Evolutionary conservation across 1,284 basidiomycete species (phyloP).

Genomic region (Boletus semigastroideus): DNA sequence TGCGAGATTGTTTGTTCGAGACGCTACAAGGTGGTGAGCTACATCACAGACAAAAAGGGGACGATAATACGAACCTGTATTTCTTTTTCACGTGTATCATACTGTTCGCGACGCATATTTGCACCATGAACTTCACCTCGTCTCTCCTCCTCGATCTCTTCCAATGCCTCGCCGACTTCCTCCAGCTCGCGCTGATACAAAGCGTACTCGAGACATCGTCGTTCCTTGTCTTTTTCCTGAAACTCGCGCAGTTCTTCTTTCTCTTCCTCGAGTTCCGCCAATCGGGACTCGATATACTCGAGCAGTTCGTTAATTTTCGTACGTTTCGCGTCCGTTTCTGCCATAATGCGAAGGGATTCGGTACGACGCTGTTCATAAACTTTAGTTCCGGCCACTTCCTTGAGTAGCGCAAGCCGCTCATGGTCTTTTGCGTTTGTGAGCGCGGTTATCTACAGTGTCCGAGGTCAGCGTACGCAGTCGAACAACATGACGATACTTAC

Average conservation of each 20-base stretch:
- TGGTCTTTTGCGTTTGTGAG: conserved; percentile 97
- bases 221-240: conserved; percentile 92
- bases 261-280: conserved; percentile 93
- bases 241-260: conserved; percentile 98
- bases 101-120: conserved; percentile 80
- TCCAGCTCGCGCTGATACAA: conserved; percentile 89
- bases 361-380: conserved; percentile 95
- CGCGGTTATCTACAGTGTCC: conserved; percentile 75
- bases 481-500: conserved; percentile 45
- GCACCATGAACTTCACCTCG: conserved; percentile 80
- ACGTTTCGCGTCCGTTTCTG: conserved; percentile 92
- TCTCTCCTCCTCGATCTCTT: conserved; percentile 83
- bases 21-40: conserved; percentile 41
- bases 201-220: conserved; percentile 94
- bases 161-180: conserved; percentile 83
- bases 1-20: conserved; percentile 76
- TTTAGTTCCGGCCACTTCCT: conserved; percentile 98
- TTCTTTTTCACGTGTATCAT: conserved; percentile 80
- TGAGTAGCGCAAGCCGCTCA: conserved; percentile 89
- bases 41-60: background rate
- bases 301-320: conserved; percentile 90
- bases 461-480: background rate
- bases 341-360: conserved; percentile 94
- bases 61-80: conserved; percentile 58
- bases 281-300: conserved; percentile 86